A percentile compares a stretch with the other conserved stretches of the same genome.
phyloP scores from a whole-genome alignment of 352 stramenopile species.

The Stramenopiles sp. region DNA sequence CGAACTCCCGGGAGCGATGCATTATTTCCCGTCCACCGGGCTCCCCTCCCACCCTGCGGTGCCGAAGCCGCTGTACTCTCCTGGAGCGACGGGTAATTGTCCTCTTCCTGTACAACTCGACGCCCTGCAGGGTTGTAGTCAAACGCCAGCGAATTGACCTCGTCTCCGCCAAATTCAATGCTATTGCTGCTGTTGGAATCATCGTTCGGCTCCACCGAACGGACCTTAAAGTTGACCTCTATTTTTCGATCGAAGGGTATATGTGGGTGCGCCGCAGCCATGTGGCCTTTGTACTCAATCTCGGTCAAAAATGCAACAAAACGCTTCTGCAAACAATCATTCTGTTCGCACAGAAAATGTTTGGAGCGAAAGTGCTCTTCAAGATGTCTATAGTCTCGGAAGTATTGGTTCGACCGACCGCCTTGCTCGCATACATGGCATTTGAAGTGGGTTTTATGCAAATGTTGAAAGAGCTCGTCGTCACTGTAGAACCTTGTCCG shows the following conservation, averaged over 20 bases:
- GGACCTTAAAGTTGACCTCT: neutral
- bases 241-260: neutral
- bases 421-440: conserved; percentile 20
- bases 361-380: conserved; percentile 19
- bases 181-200: neutral
- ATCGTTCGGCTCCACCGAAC: neutral
- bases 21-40: too few species aligned
- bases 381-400: conserved; percentile 16
- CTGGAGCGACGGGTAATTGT: too few species aligned
- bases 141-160: too few species aligned
- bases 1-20: too few species aligned
- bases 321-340: conserved; percentile 16
- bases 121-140: neutral
- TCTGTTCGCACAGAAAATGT: conserved; percentile 20
- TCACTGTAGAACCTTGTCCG: conserved; percentile 20
- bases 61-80: neutral
- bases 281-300: conserved; percentile 17
- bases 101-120: too few species aligned
- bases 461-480: conserved; percentile 17
- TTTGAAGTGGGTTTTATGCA: conserved; percentile 17
- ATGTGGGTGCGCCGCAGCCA: neutral
- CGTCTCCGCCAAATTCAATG: neutral
- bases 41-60: neutral
- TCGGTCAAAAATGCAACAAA: conserved; percentile 22
- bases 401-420: conserved; percentile 17